Evolutionary conservation across 1,139 yeast genomes (phyloP), one percentile per base, ranked within the genome.

Genomic region (Zygosaccharomyces sapae): DNA sequence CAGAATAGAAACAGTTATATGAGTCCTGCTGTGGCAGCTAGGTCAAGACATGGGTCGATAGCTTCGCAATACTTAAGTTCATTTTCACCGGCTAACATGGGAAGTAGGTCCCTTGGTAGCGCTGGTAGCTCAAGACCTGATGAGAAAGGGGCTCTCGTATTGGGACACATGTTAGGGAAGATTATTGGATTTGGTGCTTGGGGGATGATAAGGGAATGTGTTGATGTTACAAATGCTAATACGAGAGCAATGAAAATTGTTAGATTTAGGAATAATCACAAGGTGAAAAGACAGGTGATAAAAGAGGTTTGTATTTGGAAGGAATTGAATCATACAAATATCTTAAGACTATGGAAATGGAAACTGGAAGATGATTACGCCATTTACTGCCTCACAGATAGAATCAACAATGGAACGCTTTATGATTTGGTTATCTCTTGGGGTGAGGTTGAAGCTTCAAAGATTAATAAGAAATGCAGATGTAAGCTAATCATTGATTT

Each of bases 101-200:
- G 56, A 10, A 53, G 61, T 8, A 43, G 48, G 30, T 27, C 30
- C 10, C 5, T 27, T 3, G 46, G 48, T 25, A 55, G 52, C 34
- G 33, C 43, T 40, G 43, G 46, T 24, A 45, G 45, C 16, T 37
- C 45, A 31, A 57, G 53, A 45, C 60, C 65, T 3, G 85, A 81
- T 57, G 86, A 81, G 53, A 74, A 75, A 50, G 90, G 88, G 0
- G 80, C 83, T 5, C 59, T 73, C 8, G 77, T 84, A 0, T 59
- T 83, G 71, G 79, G 75, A 8, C 80, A 82, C 67, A 76, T 70
- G 36, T 62, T 85, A 36, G 96, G 95, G 0, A 81, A 80, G 55
- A 77, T 84, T n/a, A 82, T 89, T 53, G 96, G 96, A 0, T 80
- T 79, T 61, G 97, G 97, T 7, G 95, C 96, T 0, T 89, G 94